Conservation (phyloP, 2,329 filamentous ascomycete species). For the Fusarium nurragi region DNA sequence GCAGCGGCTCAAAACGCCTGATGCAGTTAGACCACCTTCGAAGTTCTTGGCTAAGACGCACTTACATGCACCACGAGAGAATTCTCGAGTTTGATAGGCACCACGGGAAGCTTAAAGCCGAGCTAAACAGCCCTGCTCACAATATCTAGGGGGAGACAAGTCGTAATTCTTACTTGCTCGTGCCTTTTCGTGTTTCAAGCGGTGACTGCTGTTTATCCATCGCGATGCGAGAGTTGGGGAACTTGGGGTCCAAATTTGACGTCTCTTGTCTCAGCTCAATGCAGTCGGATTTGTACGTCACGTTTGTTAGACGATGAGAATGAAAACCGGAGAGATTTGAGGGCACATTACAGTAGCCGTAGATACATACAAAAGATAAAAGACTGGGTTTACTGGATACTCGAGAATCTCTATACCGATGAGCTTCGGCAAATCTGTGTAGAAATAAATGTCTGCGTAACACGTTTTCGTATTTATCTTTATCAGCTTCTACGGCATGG, state of each 20-base stretch:
- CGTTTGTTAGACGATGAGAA: neutral
- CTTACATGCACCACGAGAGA: conserved; percentile 2
- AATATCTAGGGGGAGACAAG: neutral
- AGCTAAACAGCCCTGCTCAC: neutral
- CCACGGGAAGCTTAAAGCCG: neutral
- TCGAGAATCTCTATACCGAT: too few species aligned
- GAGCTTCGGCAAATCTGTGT: too few species aligned
- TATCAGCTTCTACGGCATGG: too few species aligned
- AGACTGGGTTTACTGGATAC: too few species aligned
- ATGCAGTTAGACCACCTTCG: conserved; percentile 10
- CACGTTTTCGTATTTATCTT: too few species aligned
- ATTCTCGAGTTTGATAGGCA: neutral
- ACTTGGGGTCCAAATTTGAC: neutral
- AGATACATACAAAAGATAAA: too few species aligned
- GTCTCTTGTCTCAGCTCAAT: neutral
- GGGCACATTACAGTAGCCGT: too few species aligned
- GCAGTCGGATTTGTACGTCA: neutral
- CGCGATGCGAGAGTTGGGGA: neutral
- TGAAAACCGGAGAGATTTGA: too few species aligned
- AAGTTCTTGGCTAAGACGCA: neutral
- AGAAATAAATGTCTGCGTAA: too few species aligned
- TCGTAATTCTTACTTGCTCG: neutral
- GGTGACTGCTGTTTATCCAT: neutral
- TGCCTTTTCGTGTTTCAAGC: neutral
- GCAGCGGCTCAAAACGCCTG: conserved; percentile 3